phyloP scores from a whole-genome alignment of 2,329 filamentous ascomycete species.

The Ceratocystis ficicola region DNA sequence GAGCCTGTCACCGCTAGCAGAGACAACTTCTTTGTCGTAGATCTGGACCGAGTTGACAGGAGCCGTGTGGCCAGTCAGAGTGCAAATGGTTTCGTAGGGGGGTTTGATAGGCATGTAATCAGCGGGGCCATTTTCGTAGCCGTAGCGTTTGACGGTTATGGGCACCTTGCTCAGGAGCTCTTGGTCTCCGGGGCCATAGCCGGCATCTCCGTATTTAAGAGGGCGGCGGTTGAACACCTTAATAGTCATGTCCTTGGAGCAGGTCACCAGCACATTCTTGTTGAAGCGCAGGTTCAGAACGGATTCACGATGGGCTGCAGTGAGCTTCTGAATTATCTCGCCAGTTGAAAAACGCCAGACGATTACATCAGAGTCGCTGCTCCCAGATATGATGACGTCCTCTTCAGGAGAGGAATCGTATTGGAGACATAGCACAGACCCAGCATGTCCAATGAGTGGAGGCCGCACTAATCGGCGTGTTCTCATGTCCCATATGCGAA shows the following conservation, averaged over 20 bases:
- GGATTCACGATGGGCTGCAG: constrained; percentile 71
- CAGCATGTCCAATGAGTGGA: constrained; percentile 65
- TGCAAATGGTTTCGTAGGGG: constrained; percentile 66
- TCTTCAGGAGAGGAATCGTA: constrained; percentile 82
- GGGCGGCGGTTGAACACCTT: constrained; percentile 82
- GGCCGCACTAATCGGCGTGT: constrained; percentile 62
- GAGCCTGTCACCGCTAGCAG: constrained; percentile 82
- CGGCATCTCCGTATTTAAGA: constrained; percentile 48
- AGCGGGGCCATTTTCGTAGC: constrained; percentile 38
- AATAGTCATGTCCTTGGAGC: constrained; percentile 93
- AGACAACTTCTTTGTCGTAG: constrained; percentile 72
- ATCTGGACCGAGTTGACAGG: constrained; percentile 96
- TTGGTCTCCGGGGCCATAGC: constrained; percentile 34
- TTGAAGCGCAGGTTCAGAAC: constrained; percentile 91
- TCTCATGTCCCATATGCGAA: constrained; percentile 82
- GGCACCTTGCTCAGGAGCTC: constrained; percentile 41
- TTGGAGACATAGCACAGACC: constrained; percentile 86
- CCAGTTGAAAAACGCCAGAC: constrained; percentile 92
- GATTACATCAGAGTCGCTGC: constrained; percentile 82
- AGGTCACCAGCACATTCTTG: constrained; percentile 81
- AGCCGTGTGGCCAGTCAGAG: constrained; percentile 70
- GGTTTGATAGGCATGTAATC: constrained; percentile 42
- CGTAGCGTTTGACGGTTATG: constrained; percentile 41
- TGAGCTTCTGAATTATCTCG: constrained; percentile 62
- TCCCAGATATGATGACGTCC: constrained; percentile 88